A percentile compares a stretch with the other conserved stretches of the same genome.
Conservation (phyloP, 139 green algal species). For the Picochlorum costavermella region DNA sequence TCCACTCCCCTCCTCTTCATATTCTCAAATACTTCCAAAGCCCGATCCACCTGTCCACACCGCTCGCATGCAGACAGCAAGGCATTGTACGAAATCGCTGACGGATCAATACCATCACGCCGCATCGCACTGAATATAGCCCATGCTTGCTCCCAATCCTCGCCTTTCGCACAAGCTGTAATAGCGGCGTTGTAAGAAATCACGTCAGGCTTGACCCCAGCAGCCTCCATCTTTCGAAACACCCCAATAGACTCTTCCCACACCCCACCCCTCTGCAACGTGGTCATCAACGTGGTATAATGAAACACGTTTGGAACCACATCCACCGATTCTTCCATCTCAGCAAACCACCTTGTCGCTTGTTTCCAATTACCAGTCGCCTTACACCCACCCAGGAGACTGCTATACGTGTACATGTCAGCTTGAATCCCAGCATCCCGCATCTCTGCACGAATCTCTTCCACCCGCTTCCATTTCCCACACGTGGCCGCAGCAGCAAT, state of each 20-base stretch:
- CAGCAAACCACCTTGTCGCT: constrained; percentile 40
- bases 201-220: constrained; percentile 58
- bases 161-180: constrained; percentile 64
- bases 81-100: constrained; percentile 60
- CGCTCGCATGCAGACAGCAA: constrained; percentile 52
- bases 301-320: constrained; percentile 37
- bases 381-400: constrained; percentile 69
- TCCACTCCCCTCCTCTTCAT: constrained; percentile 42
- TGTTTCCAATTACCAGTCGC: constrained; percentile 52
- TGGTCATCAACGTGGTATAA: constrained; percentile 42
- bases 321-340: constrained; percentile 24
- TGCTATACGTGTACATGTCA: constrained; percentile 70
- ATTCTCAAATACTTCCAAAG: constrained; percentile 62
- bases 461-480: constrained; percentile 17
- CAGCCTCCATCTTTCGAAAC: constrained; percentile 48
- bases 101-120: constrained; percentile 19
- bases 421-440: constrained; percentile 18
- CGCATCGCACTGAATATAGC: constrained; percentile 29
- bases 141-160: constrained; percentile 28
- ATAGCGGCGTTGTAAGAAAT: constrained; percentile 72
- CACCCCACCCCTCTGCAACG: constrained; percentile 17
- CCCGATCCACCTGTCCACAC: constrained; percentile 72
- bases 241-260: constrained; percentile 30
- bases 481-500: constrained; percentile 34
- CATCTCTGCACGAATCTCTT: constrained; percentile 32